phyloP scores from a whole-genome alignment of 1,284 basidiomycete genomes.

The Ganoderma lingzhi region DNA sequence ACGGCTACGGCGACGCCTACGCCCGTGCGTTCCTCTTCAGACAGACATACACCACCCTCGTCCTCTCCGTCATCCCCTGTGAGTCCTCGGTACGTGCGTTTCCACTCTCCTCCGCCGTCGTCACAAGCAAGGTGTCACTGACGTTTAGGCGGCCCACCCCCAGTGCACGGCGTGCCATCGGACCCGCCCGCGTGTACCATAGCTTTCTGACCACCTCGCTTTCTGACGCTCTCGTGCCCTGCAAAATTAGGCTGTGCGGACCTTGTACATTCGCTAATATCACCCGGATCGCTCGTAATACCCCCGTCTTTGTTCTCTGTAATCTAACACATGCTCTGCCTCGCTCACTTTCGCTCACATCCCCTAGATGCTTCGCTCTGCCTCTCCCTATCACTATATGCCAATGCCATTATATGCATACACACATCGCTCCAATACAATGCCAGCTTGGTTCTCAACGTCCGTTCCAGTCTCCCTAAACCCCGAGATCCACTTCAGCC shows the following conservation, averaged over 20 bases:
- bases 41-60: slow-evolving; percentile 14
- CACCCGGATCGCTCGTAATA: background rate
- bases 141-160: background rate
- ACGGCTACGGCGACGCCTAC: slow-evolving; percentile 14
- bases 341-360: background rate
- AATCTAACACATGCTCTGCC: slow-evolving; percentile 5
- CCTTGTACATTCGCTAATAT: slow-evolving; percentile 12
- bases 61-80: slow-evolving; percentile 17
- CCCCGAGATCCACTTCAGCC: too few species aligned
- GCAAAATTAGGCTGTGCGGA: slow-evolving; percentile 11
- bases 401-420: background rate
- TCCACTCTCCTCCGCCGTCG: background rate
- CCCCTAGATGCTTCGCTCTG: background rate
- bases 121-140: background rate
- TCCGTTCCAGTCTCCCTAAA: too few species aligned
- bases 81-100: slow-evolving; percentile 8
- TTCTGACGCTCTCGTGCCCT: background rate
- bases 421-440: background rate
- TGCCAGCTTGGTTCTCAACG: too few species aligned
- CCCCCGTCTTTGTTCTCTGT: slow-evolving; percentile 3
- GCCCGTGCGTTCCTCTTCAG: slow-evolving; percentile 21
- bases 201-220: background rate
- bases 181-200: slow-evolving; percentile 5
- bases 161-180: slow-evolving; percentile 9
- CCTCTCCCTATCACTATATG: background rate